These are phyloP conservation scores for Cercospora zeina DNA, from an alignment of 2,329 filamentous ascomycete genomes.

Conservation along the genomic window DNA sequence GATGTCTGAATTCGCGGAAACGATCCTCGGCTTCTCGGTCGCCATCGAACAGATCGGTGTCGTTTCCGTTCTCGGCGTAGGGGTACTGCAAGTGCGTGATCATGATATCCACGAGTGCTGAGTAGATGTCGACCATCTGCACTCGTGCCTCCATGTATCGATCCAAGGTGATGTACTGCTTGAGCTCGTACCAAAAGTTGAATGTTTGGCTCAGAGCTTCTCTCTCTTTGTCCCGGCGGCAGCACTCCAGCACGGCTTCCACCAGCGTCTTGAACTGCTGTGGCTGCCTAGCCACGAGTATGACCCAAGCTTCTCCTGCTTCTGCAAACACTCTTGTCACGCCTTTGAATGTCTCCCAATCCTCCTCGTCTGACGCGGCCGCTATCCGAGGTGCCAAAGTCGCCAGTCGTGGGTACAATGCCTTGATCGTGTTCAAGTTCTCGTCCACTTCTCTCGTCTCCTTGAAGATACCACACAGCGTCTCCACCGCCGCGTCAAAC, in stretches of 20 bases:
- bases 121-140: conserved; percentile 77
- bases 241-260: conserved; percentile 89
- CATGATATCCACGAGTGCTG: conserved; percentile 88
- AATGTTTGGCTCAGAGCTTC: conserved; percentile 95
- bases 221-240: conserved; percentile 78
- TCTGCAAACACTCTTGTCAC: conserved; percentile 89
- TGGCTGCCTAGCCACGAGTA: conserved; percentile 83
- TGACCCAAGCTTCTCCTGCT: conserved; percentile 90
- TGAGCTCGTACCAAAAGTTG: conserved; percentile 96
- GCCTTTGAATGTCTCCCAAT: conserved; percentile 81
- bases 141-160: conserved; percentile 81
- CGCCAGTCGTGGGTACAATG: conserved; percentile 78
- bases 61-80: conserved; percentile 65
- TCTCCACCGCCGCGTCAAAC: conserved; percentile 86
- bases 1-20: conserved; percentile 92
- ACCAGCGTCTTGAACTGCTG: conserved; percentile 79
- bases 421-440: conserved; percentile 75
- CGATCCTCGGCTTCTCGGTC: conserved; percentile 95
- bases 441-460: conserved; percentile 95
- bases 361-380: conserved; percentile 74
- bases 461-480: conserved; percentile 83
- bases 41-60: conserved; percentile 85
- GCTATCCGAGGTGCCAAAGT: conserved; percentile 74
- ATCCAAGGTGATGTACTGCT: conserved; percentile 90
- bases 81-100: conserved; percentile 89